Conservation (phyloP, 192 early-diverging fungal species). For the Entomortierella beljakovae region DNA sequence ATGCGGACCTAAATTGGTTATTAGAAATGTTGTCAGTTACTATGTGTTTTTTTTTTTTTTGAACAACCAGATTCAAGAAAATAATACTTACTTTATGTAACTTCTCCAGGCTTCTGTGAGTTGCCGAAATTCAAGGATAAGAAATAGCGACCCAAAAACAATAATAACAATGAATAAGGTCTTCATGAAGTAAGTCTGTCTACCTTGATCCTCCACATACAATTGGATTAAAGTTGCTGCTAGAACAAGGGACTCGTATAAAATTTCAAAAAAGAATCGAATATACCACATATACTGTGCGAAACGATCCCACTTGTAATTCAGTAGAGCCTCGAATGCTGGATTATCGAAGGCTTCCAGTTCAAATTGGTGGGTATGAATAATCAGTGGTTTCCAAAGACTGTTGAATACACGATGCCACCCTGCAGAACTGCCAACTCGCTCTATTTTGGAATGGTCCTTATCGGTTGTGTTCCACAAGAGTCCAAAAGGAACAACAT, state of each 20-base stretch:
- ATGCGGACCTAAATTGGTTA: neutral
- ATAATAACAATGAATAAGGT: constrained; percentile 2
- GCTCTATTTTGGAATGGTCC: constrained; percentile 5
- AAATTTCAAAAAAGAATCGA: constrained; percentile 12
- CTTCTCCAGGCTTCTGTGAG: neutral
- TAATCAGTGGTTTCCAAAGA: neutral
- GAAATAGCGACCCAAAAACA: constrained; percentile 5
- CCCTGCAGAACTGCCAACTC: too few species aligned
- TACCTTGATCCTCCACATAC: constrained; percentile 3
- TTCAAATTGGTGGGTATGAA: neutral
- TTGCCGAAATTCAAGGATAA: constrained; percentile 16
- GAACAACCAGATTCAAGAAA: too few species aligned
- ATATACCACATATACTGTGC: constrained; percentile 11
- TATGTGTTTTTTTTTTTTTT: neutral
- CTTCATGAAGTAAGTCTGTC: neutral
- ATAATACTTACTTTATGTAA: too few species aligned
- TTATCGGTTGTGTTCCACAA: constrained; percentile 6
- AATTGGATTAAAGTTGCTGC: constrained; percentile 9
- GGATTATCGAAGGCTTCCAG: constrained; percentile 14
- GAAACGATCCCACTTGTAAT: constrained; percentile 17
- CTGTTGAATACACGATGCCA: constrained; percentile 12
- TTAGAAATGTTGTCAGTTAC: too few species aligned
- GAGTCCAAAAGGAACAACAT: constrained; percentile 13
- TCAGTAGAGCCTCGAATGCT: constrained; percentile 1
- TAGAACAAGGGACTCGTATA: constrained; percentile 14